Conservation (phyloP, 2,329 filamentous ascomycete genomes). For the Albophoma yamanashiensis region DNA sequence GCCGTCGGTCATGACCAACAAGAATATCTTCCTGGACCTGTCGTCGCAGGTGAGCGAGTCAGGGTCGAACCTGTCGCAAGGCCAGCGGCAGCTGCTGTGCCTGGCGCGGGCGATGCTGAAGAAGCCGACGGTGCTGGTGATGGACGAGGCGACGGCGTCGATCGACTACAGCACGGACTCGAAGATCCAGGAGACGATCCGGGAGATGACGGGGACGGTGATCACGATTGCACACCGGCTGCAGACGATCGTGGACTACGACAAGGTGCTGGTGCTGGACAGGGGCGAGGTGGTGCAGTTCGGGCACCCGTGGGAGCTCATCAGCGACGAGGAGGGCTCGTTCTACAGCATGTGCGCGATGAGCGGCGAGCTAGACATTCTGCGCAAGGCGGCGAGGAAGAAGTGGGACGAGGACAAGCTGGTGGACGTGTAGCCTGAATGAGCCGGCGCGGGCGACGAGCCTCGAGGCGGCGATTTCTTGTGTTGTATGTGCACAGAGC, state of each 20-base stretch:
- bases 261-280: constrained; percentile 91
- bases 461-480: neutral
- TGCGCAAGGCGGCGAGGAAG: constrained; percentile 46
- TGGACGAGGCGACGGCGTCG: constrained; percentile 97
- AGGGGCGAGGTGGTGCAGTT: constrained; percentile 81
- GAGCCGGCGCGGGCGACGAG: neutral
- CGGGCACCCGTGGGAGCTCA: constrained; percentile 77
- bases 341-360: constrained; percentile 56
- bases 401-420: constrained; percentile 31
- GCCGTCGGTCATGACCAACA: constrained; percentile 55
- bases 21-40: constrained; percentile 88
- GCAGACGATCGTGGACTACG: constrained; percentile 96
- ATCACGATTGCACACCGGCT: constrained; percentile 94
- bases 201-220: constrained; percentile 86
- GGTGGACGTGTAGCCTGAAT: constrained; percentile 18
- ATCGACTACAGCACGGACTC: constrained; percentile 94
- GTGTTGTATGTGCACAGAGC: too few species aligned
- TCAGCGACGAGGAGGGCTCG: constrained; percentile 56
- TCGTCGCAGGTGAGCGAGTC: constrained; percentile 78
- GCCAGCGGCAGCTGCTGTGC: constrained; percentile 88
- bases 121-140: constrained; percentile 84
- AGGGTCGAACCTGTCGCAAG: constrained; percentile 88
- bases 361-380: constrained; percentile 44
- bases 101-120: constrained; percentile 89
- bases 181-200: constrained; percentile 93